A percentile compares a stretch with the other conserved stretches of the same genome.
phyloP scores from a whole-genome alignment of 2,329 filamentous ascomycete genomes.

The Madurella mycetomatis region DNA sequence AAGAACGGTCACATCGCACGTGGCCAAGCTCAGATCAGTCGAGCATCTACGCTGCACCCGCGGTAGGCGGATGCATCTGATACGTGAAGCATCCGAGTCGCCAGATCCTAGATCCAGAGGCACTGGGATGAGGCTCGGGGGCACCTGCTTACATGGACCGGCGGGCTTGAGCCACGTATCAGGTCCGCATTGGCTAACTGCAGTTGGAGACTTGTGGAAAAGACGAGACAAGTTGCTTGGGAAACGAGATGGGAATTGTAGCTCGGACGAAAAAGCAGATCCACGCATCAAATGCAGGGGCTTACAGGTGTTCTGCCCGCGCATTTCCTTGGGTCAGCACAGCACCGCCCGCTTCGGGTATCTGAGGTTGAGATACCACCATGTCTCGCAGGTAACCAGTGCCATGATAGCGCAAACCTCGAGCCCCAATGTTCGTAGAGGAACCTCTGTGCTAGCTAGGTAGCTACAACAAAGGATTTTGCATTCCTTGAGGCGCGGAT shows the following conservation, averaged over 20 bases:
- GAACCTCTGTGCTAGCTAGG: no score
- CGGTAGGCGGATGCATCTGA: neutral
- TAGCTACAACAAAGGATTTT: no score
- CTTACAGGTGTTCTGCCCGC: no score
- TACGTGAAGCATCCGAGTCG: neutral
- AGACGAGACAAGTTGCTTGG: constrained; percentile 3
- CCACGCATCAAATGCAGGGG: no score
- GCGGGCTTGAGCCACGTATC: constrained; percentile 18
- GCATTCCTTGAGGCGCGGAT: no score
- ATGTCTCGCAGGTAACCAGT: no score
- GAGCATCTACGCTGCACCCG: neutral
- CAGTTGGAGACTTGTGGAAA: constrained; percentile 5
- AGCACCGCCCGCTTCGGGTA: no score
- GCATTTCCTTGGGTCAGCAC: no score
- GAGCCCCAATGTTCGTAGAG: no score
- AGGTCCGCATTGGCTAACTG: constrained; percentile 17
- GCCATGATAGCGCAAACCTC: no score
- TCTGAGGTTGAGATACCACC: no score
- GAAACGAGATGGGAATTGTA: constrained; percentile 8
- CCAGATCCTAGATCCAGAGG: neutral
- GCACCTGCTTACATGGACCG: neutral
- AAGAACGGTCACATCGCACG: constrained; percentile 3
- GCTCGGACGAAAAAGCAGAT: no score
- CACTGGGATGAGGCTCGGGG: neutral
- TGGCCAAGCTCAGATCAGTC: constrained; percentile 6